These are phyloP conservation scores for Claviceps maximensis DNA, from an alignment of 2,329 filamentous ascomycete species.

Conservation along the genomic window DNA sequence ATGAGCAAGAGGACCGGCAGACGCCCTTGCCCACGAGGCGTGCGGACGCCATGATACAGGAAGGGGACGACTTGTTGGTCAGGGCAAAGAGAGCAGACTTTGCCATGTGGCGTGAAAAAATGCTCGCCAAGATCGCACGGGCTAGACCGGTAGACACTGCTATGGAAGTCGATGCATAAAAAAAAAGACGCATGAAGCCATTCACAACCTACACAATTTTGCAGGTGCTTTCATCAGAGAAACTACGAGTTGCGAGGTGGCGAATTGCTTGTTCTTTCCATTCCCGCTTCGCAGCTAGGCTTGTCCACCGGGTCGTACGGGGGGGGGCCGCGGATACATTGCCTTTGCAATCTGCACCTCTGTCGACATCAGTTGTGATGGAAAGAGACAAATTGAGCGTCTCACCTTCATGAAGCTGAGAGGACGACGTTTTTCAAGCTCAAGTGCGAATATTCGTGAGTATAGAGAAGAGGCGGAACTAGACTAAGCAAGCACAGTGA, in stretches of 20 bases:
- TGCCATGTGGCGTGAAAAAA: constrained; percentile 46
- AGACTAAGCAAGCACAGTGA: too few species aligned
- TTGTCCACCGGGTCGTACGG: constrained; percentile 1
- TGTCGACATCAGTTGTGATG: constrained; percentile 38
- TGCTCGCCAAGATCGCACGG: constrained; percentile 44
- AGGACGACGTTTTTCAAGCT: too few species aligned
- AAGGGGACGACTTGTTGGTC: constrained; percentile 58
- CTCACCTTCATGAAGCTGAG: constrained; percentile 48
- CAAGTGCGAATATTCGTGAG: too few species aligned
- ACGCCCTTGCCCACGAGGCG: constrained; percentile 31
- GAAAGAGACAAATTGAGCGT: constrained; percentile 39
- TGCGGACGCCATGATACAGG: constrained; percentile 61
- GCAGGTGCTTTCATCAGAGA: background rate
- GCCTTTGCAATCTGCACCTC: constrained; percentile 3
- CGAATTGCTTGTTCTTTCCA: background rate
- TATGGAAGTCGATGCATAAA: constrained; percentile 23
- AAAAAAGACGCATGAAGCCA: constrained; percentile 13
- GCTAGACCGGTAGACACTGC: constrained; percentile 14
- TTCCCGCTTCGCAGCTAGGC: background rate
- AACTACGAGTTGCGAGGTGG: background rate
- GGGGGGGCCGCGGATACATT: constrained; percentile 2
- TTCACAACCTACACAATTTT: background rate
- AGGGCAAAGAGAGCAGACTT: constrained; percentile 49
- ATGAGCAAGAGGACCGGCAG: constrained; percentile 13
- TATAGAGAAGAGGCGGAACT: too few species aligned